Base-by-base conservation (phyloP, 164 flowering plant genomes). In the Paratinospora sagittata region DNA sequence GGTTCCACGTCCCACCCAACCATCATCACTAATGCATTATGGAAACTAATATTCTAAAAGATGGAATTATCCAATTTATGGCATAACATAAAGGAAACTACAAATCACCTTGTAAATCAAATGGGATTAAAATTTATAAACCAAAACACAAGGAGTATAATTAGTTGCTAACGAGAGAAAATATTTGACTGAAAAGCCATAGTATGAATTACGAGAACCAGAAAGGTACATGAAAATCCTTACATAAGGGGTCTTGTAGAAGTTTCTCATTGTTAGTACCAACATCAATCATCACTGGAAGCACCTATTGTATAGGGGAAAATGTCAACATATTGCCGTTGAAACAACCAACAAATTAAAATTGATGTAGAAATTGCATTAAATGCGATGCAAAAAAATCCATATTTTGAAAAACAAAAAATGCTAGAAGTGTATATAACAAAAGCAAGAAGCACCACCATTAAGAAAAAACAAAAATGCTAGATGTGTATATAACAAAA, bases 271-370 rank as follows among this genome's bases (percentile, higher is more conserved):
- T 95, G 83, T 92, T 92, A 62, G 98, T 95, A 81, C 98, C 99
- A 68, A 95, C 93, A 80, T 95, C 99, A 84, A 95, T 95, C 97
- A 91, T 91, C 63, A 92, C 93, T 71, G 99, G 99, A 71, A 95
- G 97, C 60, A 95, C 97, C 99, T 92, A 73, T 27, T 52, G 7
- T n/a, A 52, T n/a, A 52, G 21, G 21, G 60, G 8, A 30, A 52
- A 49, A 52, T 52, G 23, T 17, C n/a, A 52, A 52, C 60, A 14
- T n/a, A 1, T 52, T 52, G 60, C 21, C 4, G 23, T 52, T 17
- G 21, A 52, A 52, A 11, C 13, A 8, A 17, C 60, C 19, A 8
- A 17, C 4, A n/a, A n/a, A 52, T 14, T 52, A n/a, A 19, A 16
- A 17, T 19, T 0, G 60, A 52, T 16, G 19, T n/a, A 16, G 23